Evolutionary conservation across 208 protist genomes (phyloP), one percentile per base, ranked within the genome.

Genomic region (Phytomonas francai): DNA sequence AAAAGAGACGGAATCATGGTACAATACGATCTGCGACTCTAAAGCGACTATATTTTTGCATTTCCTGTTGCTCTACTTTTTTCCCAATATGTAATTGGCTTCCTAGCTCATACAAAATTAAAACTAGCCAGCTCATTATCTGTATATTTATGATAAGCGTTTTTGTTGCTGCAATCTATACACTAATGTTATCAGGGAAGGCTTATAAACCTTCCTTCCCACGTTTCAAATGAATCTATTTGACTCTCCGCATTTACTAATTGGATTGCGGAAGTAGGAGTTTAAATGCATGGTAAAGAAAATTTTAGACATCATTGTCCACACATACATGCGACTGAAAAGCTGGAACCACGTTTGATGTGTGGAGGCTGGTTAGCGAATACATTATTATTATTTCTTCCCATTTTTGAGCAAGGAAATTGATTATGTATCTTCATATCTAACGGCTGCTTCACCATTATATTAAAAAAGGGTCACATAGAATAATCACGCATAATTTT

Each of bases 391-490:
- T 61, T 61, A 45, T 45, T 45, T 7, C 9, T 45, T 45, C 19
- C 11, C 11, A 45, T 45, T 45, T 45, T 1, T 22, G 39, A n/a
- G 39, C 11, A 45, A 14, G 19, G 2, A 45, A 45, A 45, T 7
- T 45, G 39, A 14, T 45, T 45, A 45, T 45, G 39, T 45, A 14
- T 7, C 39, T 3, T 45, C 19, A 11, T 45, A 45, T 45, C 39
- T 45, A 7, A 45, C 39, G 39, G 39, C 39, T 61, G 58, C 30
- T 22, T 61, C 32, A 32, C 8, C 11, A 14, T 14, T 61, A 14
- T 61, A 61, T 61, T 61, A 36, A 22, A 32, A 61, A 61, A 61
- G 12, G 19, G 30, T 22, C 11, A 2, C 32, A 61, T 61, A 61
- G 58, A 61, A 61, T 42, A 3, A 8, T 36, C 30, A 16, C 11